Evolutionary conservation across 73 alveolate genomes (phyloP).

Genomic region (Paramecium biaurelia): DNA sequence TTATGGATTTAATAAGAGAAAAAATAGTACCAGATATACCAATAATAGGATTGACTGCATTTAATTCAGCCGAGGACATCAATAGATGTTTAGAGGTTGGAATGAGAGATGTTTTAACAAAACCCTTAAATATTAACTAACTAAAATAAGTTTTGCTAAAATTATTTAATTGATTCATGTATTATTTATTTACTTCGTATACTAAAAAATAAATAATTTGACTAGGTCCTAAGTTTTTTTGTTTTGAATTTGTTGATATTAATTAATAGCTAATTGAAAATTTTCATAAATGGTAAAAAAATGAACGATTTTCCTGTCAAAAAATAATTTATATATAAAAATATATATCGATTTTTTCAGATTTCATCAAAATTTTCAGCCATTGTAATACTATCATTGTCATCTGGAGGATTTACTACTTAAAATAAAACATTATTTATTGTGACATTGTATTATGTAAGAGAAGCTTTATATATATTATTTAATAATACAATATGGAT

Average conservation of each 20-base stretch:
- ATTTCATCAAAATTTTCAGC: not conserved
- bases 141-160: not conserved
- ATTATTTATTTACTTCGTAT: not conserved
- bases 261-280: not conserved
- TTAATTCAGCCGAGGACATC: conserved; percentile 14
- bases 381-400: not conserved
- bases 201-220: not conserved
- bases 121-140: conserved; percentile 38
- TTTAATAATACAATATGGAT: not conserved
- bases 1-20: conserved; percentile 25
- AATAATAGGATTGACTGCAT: conserved; percentile 64
- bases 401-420: not conserved
- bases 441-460: not conserved
- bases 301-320: not conserved
- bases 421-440: not conserved
- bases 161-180: not conserved
- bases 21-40: conserved; percentile 51
- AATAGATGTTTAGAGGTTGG: conserved; percentile 55
- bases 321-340: not conserved
- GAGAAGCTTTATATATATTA: not conserved
- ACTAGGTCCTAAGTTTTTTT: not conserved
- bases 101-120: conserved; percentile 57
- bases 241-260: not conserved
- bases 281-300: not conserved
- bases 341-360: not conserved